phyloP scores from a whole-genome alignment of 139 green algal species.

The Chlamydomonas asymmetrica region DNA sequence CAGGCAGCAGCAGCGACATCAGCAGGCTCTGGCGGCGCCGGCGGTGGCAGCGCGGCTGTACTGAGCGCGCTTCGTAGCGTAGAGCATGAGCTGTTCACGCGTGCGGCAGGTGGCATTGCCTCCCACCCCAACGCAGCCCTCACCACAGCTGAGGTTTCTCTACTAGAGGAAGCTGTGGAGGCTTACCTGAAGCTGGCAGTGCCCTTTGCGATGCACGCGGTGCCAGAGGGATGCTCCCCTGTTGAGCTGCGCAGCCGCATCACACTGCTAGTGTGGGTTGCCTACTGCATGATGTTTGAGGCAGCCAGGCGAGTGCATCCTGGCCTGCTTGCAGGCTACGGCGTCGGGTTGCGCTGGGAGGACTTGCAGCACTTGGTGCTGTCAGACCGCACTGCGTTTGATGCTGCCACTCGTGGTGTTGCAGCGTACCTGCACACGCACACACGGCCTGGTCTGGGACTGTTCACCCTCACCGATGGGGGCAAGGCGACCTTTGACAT shows the following conservation, averaged over 20 bases:
- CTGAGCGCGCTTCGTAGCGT: slow-evolving; percentile 34
- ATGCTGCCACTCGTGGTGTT: slow-evolving; percentile 43
- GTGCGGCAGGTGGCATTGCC: slow-evolving; percentile 14
- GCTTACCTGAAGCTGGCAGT: slow-evolving; percentile 22
- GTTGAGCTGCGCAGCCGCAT: slow-evolving; percentile 52
- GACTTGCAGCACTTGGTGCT: slow-evolving; percentile 59
- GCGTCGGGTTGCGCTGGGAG: slow-evolving; percentile 12
- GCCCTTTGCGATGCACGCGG: neutral
- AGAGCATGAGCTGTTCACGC: slow-evolving; percentile 41
- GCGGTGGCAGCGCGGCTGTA: too few relatives aligned
- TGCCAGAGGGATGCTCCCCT: slow-evolving; percentile 11
- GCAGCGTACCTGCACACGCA: slow-evolving; percentile 41
- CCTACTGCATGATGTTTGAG: slow-evolving; percentile 39
- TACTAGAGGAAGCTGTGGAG: slow-evolving; percentile 36
- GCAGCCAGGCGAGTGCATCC: slow-evolving; percentile 2
- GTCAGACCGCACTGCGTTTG: slow-evolving; percentile 22
- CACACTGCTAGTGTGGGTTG: slow-evolving; percentile 46
- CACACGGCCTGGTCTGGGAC: neutral
- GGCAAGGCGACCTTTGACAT: slow-evolving; percentile 33
- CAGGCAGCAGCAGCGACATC: neutral
- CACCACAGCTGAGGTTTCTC: slow-evolving; percentile 3
- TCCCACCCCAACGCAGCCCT: neutral
- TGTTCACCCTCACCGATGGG: slow-evolving; percentile 30
- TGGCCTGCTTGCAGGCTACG: slow-evolving; percentile 21
- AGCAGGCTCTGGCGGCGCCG: too few relatives aligned